Percentiles rank a stretch among this genome's conserved stretches.
phyloP scores from a whole-genome alignment of 1,284 basidiomycete genomes.

The Apiotrichum laibachii region DNA sequence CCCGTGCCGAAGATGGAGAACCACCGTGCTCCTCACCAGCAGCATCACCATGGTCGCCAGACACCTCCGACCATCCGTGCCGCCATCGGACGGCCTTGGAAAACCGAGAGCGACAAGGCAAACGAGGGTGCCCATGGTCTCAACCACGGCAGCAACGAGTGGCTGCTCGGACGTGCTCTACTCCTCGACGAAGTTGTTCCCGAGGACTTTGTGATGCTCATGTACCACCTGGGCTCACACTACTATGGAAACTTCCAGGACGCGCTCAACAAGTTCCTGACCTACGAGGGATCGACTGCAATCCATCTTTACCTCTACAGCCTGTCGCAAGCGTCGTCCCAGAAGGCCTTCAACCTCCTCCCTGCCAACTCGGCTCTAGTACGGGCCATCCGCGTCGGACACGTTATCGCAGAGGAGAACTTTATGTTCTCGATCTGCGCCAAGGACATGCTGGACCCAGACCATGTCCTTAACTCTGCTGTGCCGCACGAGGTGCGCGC shows the following conservation, averaged over 20 bases:
- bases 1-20: conserved; percentile 26
- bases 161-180: conserved; percentile 43
- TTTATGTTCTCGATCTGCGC: conserved; percentile 45
- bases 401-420: conserved; percentile 44
- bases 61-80: conserved; percentile 9
- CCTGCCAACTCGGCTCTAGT: conserved; percentile 45
- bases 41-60: neutral
- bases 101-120: neutral
- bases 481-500: conserved; percentile 39
- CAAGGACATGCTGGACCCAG: conserved; percentile 29
- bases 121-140: neutral
- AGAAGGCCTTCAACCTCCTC: conserved; percentile 35
- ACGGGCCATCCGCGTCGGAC: conserved; percentile 45
- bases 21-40: conserved; percentile 2
- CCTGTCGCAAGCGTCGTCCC: conserved; percentile 36
- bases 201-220: conserved; percentile 47
- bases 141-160: conserved; percentile 34
- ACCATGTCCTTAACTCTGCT: conserved; percentile 38
- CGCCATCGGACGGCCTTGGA: conserved; percentile 11
- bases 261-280: conserved; percentile 48
- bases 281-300: conserved; percentile 50
- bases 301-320: conserved; percentile 49
- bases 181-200: conserved; percentile 46
- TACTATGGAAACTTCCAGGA: conserved; percentile 51
- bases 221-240: conserved; percentile 49